Base-by-base conservation (phyloP, 257 asterid species). In the Thymus quinquecostatus region DNA sequence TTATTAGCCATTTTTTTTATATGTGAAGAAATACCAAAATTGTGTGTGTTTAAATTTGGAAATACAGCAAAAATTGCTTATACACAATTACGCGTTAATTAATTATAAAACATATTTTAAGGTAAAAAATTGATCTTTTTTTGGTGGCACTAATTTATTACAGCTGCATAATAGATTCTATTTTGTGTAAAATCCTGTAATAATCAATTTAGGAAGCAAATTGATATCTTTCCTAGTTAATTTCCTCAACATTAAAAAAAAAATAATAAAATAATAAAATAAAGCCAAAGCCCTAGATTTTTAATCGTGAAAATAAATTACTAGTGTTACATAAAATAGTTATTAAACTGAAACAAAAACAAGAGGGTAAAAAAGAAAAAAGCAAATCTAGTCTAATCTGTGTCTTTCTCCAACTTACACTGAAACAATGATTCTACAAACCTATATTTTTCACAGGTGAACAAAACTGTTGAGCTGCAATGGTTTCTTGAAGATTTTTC, bases 371-470 rank as follows among this genome's bases (percentile, higher is more conserved):
- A 36, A 36, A 36, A 36, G 0, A 36, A 36, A 36, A 47, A 68
- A 51, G 50, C 21, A 50, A 47, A 33, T 54, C 75, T 68, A 38
- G 38, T 59, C 60, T 55, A 64, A 47, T 73, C 29, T 65, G 38
- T 57, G 13, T 47, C 30, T 40, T 12, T 60, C 75, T 70, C 63
- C 69, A 76, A 36, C 73, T 69, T 38, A n/a, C 34, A 45, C 66
- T 13, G 34, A 45, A 61, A 69, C 55, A 70, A 27, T 47, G 38
- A 67, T 51, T 41, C 53, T 51, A 43, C 68, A 77, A 38, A 38
- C 70, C 66, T 77, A 72, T 64, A 51, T 63, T 72, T 60, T 64
- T 72, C 33, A 56, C 73, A 64, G 55, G 72, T 51, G 13, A 73
- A 50, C 57, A 64, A 12, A 66, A 71, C 63, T 54, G 40, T 27